A percentile compares a stretch with the other conserved stretches of the same genome.
Evolutionary conservation across 495 filamentous ascomycete genomes (phyloP).

Genomic region (Penicillium subrubescens): DNA sequence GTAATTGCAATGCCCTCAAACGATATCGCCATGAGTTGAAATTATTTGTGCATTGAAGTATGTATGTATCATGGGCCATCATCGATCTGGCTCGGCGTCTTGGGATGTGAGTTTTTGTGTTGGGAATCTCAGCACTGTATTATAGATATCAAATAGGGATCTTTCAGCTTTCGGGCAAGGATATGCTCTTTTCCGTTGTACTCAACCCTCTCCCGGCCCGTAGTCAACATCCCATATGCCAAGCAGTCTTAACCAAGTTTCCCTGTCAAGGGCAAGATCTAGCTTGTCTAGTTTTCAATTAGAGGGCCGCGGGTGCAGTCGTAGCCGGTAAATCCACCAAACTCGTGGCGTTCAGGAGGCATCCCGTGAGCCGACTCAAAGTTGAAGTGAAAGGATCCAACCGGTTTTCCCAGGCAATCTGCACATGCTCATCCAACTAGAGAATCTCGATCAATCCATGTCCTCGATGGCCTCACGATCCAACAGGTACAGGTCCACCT

Average conservation of each 20-base stretch:
- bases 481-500: constrained; percentile 11
- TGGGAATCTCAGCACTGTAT: not conserved
- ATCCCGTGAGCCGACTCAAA: not conserved
- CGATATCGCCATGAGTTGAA: not conserved
- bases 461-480: constrained; percentile 13
- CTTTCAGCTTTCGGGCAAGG: not conserved
- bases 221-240: too few relatives aligned
- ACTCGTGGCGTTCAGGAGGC: not conserved
- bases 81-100: not conserved
- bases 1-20: not conserved
- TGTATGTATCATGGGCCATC: not conserved
- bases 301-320: not conserved
- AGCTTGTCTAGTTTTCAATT: not conserved
- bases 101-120: not conserved
- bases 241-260: too few relatives aligned
- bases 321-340: not conserved
- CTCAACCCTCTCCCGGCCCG: not conserved
- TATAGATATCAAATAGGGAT: not conserved
- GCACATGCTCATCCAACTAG: constrained; percentile 17
- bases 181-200: not conserved
- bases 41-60: not conserved
- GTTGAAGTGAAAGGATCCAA: not conserved
- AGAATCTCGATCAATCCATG: constrained; percentile 16
- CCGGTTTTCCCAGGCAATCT: constrained; percentile 15
- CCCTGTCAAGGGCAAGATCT: too few relatives aligned